Conservation (phyloP, 2,329 filamentous ascomycete genomes). For the Falciphora oryzae region DNA sequence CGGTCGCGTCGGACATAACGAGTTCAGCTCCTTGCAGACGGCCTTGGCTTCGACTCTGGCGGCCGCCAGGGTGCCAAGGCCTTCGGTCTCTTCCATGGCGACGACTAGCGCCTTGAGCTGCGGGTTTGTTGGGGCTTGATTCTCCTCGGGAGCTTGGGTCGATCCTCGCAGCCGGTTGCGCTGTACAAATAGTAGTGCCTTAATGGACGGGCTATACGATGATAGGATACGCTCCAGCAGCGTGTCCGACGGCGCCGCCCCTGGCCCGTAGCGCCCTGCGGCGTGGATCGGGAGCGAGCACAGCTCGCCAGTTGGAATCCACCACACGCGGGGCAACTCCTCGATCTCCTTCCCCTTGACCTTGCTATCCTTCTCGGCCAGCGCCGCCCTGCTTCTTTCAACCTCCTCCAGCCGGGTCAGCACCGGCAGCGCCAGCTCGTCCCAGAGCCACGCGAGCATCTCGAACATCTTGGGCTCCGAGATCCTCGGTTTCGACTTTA, state of each 20-base stretch:
- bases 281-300: background rate
- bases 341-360: background rate
- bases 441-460: background rate
- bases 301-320: background rate
- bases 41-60: background rate
- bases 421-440: background rate
- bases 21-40: constrained; percentile 1
- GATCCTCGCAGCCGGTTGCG: background rate
- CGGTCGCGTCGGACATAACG: background rate
- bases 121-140: background rate
- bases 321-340: constrained; percentile 1
- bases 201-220: constrained; percentile 5
- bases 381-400: background rate
- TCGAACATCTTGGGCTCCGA: background rate
- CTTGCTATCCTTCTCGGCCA: background rate
- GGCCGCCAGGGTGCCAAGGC: background rate
- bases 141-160: background rate
- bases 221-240: constrained; percentile 1
- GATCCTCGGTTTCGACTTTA: background rate
- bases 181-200: background rate
- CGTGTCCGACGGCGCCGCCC: background rate
- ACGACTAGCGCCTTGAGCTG: no score
- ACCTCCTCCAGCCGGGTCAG: background rate
- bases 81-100: background rate
- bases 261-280: background rate